phyloP scores from a whole-genome alignment of 805 yeast species.

The Ogataea haglerorum region DNA sequence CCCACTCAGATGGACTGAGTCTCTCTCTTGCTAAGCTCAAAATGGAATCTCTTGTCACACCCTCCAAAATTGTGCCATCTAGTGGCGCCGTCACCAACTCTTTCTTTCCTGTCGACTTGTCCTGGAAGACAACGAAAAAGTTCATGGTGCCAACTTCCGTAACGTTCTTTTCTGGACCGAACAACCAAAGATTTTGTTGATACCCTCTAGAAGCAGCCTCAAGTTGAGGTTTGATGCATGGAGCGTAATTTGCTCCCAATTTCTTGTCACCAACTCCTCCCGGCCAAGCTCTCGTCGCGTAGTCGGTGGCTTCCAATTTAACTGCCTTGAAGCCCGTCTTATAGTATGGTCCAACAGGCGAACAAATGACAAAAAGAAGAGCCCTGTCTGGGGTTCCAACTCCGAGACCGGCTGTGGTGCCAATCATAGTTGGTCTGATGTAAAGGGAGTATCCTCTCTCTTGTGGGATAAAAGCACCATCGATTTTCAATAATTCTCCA shows the following conservation, averaged over 20 bases:
- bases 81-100: conserved; percentile 95
- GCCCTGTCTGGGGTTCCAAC: conserved; percentile 82
- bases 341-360: conserved; percentile 97
- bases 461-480: conserved; percentile 74
- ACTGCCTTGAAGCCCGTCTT: conserved; percentile 96
- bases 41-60: conserved; percentile 92
- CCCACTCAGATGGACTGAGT: conserved; percentile 77
- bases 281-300: conserved; percentile 98
- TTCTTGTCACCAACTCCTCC: conserved; percentile 97
- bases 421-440: conserved; percentile 92
- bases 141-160: conserved; percentile 99
- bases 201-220: conserved; percentile 90
- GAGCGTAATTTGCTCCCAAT: conserved; percentile 97
- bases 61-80: conserved; percentile 95
- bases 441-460: conserved; percentile 89
- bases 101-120: conserved; percentile 72
- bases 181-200: conserved; percentile 95
- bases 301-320: conserved; percentile 87
- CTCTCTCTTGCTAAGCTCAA: conserved; percentile 72
- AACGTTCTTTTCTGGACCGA: conserved; percentile 80
- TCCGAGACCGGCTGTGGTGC: conserved; percentile 86
- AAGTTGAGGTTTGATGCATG: conserved; percentile 85
- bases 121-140: conserved; percentile 80
- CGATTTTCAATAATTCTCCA: conserved; percentile 71
- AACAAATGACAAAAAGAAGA: conserved; percentile 77